These are phyloP conservation scores for Quercus lobata DNA, from an alignment of 331 rosid species.

Conservation along the genomic window DNA sequence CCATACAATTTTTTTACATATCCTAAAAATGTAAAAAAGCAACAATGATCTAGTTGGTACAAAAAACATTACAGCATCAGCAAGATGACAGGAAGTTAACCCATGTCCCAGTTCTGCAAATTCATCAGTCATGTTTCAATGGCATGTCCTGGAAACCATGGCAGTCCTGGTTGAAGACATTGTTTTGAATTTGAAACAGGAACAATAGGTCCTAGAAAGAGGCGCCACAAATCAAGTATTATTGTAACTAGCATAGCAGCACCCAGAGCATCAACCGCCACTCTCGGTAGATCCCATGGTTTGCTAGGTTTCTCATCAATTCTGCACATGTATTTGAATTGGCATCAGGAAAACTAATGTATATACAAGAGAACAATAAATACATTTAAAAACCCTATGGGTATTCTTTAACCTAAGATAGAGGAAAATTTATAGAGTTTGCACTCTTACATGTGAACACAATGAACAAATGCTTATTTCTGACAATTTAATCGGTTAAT, in stretches of 20 bases:
- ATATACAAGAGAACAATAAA: not conserved
- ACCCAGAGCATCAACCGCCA: constrained; percentile 83
- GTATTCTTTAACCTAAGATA: not conserved
- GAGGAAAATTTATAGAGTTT: not conserved
- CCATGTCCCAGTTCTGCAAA: not conserved
- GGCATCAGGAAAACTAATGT: constrained; percentile 5
- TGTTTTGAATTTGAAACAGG: constrained; percentile 44
- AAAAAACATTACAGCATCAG: constrained; percentile 8
- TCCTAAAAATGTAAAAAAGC: constrained; percentile 11
- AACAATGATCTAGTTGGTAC: constrained; percentile 18
- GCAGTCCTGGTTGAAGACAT: constrained; percentile 75
- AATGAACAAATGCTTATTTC: not conserved
- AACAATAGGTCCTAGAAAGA: constrained; percentile 87
- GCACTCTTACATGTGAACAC: not conserved
- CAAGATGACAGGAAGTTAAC: not conserved
- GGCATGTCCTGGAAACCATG: constrained; percentile 65
- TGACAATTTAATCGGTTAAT: not conserved
- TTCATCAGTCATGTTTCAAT: constrained; percentile 17
- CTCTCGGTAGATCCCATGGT: constrained; percentile 83
- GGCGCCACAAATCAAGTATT: constrained; percentile 95
- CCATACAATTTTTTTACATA: not conserved
- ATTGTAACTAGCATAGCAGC: constrained; percentile 98
- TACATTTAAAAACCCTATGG: not conserved
- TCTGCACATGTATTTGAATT: constrained; percentile 46
- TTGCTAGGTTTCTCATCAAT: constrained; percentile 82